Base-by-base conservation (phyloP, 108 stramenopile genomes). In the Skeletonema potamos region DNA sequence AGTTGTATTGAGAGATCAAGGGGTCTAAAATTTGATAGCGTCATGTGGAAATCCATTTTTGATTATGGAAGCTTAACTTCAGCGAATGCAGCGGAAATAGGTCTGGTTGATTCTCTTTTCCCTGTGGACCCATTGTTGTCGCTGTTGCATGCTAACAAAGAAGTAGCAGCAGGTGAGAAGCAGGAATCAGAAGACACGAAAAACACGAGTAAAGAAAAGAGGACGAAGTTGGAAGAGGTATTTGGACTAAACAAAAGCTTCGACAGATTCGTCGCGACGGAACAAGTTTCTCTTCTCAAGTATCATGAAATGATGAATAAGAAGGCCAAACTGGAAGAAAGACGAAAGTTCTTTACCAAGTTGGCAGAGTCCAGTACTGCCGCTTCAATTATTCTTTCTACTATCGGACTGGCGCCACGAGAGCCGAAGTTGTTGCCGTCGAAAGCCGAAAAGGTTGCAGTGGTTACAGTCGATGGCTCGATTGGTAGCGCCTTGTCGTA, bases 11-110 rank as follows among this genome's bases (percentile, higher is more conserved):
- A 73, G 37, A 32, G 55, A 0, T 78, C 87, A 36, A 85, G 87
- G 22, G 37, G 60, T 4, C 34, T 63, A 4, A 68, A 60, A 1
- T 68, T 85, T 81, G 72, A 77, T 54, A 29, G 70, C 39, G 58
- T 86, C 75, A 83, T 84, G 69, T 91, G 92, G 89, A 78, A 75
- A 32, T 76, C 76, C 41, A 79, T 93, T 2, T 76, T 81, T 57
- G 72, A 87, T 10, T 84, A 86, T 46, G 92, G 92, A 2, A 76
- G 77, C 20, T 71, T 93, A n/a, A 81, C 88, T 9, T 79, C 88
- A 2, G n/a, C 68, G 1, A 85, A 87, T 54, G 83, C 87, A 5
- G 62, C 67, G 28, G 73, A 87, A 54, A 76, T 90, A 37, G 86
- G 88, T 27, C 79, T 93, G 27, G 79, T 93, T 0, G 88, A 89